Evolutionary conservation across 208 protist genomes (phyloP), one percentile per base, ranked within the genome.

Genomic region (Trypanosoma melophagium): DNA sequence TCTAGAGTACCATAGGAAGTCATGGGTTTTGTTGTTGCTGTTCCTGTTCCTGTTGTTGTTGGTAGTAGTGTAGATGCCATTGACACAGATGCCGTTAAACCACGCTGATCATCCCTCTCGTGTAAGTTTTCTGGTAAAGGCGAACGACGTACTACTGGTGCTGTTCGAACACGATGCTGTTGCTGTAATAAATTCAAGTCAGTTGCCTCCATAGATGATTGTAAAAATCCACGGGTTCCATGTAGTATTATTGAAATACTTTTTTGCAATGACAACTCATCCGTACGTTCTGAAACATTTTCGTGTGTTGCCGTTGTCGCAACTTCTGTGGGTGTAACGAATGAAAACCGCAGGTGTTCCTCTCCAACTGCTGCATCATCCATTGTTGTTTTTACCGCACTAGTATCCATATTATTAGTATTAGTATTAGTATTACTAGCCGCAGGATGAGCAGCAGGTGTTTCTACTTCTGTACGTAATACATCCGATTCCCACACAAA

Each of bases 401-500:
- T 5, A 35, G 5, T 5, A 35, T 35, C 28, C 28, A 35, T 35
- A 35, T 7, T 35, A 35, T 35, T 35, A 35, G 28, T 35, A 35
- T 35, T 35, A 35, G 28, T 35, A 7, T 35, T 35, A 35, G 28
- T 35, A 7, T 35, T 24, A 24, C 19, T 42, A 9, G 28, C 52
- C 62, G 53, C 40, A 56, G 25, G 19, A 66, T 7, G 19, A 40
- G 71, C 16, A 13, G 7, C 4, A 14, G 1, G 76, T 59, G 17
- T 65, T 61, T 58, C 52, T 60, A 42, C 55, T 69, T 89, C 83
- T 21, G 88, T 89, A 50, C 79, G 74, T 47, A 88, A 55, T 31
- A 74, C 80, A 28, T 66, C 67, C 55, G 73, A 79, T 74, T 94
- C 84, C 88, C 84, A 92, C 25, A 89, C 77, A 69, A 94, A 91